Percentiles rank a stretch among this genome's conserved stretches.
These are phyloP conservation scores for Leonotis leonurus DNA, from an alignment of 257 asterid genomes.

Conservation along the genomic window DNA sequence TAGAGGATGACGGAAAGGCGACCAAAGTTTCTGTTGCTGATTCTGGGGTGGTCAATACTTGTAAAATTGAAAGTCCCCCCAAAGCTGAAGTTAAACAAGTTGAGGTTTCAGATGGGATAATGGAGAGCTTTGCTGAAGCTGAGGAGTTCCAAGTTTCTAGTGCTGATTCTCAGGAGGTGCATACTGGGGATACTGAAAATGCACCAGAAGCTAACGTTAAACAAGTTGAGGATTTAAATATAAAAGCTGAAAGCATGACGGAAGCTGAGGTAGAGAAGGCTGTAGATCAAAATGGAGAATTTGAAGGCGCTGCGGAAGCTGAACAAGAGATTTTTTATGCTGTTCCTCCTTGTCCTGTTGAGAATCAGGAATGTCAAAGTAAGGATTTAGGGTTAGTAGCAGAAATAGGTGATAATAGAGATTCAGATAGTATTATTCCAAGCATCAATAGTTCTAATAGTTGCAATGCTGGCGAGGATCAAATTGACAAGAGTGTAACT, in stretches of 20 bases:
- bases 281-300: conserved; percentile 18
- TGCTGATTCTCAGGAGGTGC: conserved; percentile 10
- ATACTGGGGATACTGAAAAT: conserved; percentile 9
- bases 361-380: conserved; percentile 23
- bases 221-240: conserved; percentile 12
- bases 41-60: conserved; percentile 4
- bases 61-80: conserved; percentile 11
- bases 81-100: conserved; percentile 19
- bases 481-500: neutral
- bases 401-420: conserved; percentile 17
- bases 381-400: conserved; percentile 9
- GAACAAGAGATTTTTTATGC: conserved; percentile 15
- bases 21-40: conserved; percentile 11
- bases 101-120: conserved; percentile 3
- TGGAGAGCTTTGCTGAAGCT: conserved; percentile 10
- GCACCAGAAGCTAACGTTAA: conserved; percentile 20
- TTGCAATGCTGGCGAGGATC: conserved; percentile 15
- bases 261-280: conserved; percentile 18
- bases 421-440: neutral
- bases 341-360: conserved; percentile 12
- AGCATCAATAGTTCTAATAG: neutral
- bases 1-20: conserved; percentile 8
- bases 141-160: conserved; percentile 12
- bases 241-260: conserved; percentile 5
- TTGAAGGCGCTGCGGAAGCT: conserved; percentile 9